These are phyloP conservation scores for Apiospora marii DNA, from an alignment of 2,329 filamentous ascomycete genomes.

Conservation along the genomic window DNA sequence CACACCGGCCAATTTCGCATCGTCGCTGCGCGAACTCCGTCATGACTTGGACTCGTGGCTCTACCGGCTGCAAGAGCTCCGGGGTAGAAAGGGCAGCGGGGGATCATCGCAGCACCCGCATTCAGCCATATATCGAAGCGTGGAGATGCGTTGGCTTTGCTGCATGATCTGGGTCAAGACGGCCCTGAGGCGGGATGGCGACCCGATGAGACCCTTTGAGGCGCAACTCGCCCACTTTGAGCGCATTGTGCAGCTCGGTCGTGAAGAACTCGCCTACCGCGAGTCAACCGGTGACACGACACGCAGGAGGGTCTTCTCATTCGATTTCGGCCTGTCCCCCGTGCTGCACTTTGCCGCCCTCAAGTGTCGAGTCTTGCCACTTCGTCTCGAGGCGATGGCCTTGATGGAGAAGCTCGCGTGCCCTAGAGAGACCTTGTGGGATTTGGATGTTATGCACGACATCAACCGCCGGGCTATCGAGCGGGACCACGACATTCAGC, in stretches of 20 bases:
- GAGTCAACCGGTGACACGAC: background rate
- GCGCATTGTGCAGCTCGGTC: conserved; percentile 30
- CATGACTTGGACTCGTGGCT: conserved; percentile 28
- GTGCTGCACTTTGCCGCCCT: conserved; percentile 33
- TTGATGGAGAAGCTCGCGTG: conserved; percentile 25
- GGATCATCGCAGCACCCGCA: background rate
- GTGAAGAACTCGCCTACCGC: conserved; percentile 25
- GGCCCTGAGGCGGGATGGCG: conserved; percentile 27
- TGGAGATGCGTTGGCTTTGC: conserved; percentile 33
- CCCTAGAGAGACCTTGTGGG: conserved; percentile 31
- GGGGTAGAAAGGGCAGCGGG: background rate
- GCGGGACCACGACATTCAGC: conserved; percentile 30
- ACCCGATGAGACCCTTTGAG: conserved; percentile 20
- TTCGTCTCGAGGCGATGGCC: conserved; percentile 29
- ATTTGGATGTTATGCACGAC: conserved; percentile 27
- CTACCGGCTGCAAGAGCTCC: conserved; percentile 12
- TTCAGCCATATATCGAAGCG: conserved; percentile 10
- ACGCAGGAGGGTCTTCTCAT: conserved; percentile 27
- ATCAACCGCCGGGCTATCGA: conserved; percentile 29
- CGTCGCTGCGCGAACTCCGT: conserved; percentile 24
- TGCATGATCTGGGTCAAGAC: conserved; percentile 32
- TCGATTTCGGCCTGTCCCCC: conserved; percentile 31
- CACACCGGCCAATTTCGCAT: background rate
- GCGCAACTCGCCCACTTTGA: conserved; percentile 27
- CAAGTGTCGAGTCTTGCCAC: conserved; percentile 31